A percentile compares a stretch with the other conserved stretches of the same genome.
Conservation (phyloP, 495 filamentous ascomycete genomes). For the Neurospora sp. region DNA sequence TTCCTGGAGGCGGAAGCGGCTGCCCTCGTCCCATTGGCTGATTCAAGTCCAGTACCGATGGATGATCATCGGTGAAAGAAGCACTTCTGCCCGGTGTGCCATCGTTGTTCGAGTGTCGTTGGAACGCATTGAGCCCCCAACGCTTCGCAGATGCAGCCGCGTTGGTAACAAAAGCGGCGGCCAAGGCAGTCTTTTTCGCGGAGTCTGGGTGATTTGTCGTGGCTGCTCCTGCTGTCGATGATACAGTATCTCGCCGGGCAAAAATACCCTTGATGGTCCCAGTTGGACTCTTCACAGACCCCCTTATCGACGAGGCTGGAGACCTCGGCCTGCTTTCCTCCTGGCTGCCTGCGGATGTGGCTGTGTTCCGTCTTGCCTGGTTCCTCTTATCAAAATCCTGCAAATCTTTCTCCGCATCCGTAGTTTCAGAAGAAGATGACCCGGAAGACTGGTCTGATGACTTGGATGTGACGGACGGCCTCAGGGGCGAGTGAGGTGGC, state of each 20-base stretch:
- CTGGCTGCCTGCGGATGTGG: slow-evolving; percentile 26
- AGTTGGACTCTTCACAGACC: slow-evolving; percentile 28
- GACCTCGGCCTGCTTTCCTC: slow-evolving; percentile 19
- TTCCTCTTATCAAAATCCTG: slow-evolving; percentile 25
- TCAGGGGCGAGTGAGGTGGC: slow-evolving; percentile 38
- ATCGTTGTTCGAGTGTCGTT: slow-evolving; percentile 37
- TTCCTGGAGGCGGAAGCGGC: slow-evolving; percentile 65
- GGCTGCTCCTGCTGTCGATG: slow-evolving; percentile 13
- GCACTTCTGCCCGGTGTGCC: slow-evolving; percentile 16
- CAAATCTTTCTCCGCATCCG: slow-evolving; percentile 25
- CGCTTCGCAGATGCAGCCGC: slow-evolving; percentile 73
- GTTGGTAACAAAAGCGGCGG: slow-evolving; percentile 48
- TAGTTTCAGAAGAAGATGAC: slow-evolving; percentile 23
- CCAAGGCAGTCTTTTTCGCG: slow-evolving; percentile 36
- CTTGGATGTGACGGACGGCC: slow-evolving; percentile 27
- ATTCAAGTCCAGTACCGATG: slow-evolving; percentile 35
- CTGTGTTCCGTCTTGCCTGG: slow-evolving; percentile 34
- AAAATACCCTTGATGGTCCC: slow-evolving; percentile 32
- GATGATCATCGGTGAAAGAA: slow-evolving; percentile 15
- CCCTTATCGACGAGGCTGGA: slow-evolving; percentile 22
- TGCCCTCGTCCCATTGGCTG: slow-evolving; percentile 67
- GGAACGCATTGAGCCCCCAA: slow-evolving; percentile 70
- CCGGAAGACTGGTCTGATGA: slow-evolving; percentile 32
- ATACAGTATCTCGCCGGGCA: slow-evolving; percentile 24
- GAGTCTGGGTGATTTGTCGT: slow-evolving; percentile 15